phyloP scores from a whole-genome alignment of 176 grass and related monocot genomes.

The Stipa capillata region DNA sequence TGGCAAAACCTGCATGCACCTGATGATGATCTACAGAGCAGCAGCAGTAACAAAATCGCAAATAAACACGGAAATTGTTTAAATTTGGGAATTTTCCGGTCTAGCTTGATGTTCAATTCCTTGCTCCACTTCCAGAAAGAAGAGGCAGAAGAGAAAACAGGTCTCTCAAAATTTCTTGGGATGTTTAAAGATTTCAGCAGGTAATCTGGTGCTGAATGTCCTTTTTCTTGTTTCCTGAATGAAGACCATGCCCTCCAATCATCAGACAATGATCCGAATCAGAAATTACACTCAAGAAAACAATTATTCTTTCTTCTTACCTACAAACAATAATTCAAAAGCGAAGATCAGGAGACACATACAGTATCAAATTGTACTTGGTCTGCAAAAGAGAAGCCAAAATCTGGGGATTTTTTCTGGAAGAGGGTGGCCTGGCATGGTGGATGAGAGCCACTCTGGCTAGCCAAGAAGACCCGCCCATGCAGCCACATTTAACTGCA shows the following conservation, averaged over 20 bases:
- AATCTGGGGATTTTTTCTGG: neutral
- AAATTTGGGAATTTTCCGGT: too few species aligned
- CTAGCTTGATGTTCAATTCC: too few species aligned
- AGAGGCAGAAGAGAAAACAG: neutral
- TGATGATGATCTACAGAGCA: too few species aligned
- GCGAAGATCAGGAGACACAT: neutral
- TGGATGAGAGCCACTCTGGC: conserved; percentile 42
- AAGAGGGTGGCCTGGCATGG: conserved; percentile 45
- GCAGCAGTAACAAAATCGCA: neutral
- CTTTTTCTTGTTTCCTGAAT: neutral
- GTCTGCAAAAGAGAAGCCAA: neutral
- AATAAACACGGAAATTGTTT: neutral
- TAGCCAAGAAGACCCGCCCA: conserved; percentile 47
- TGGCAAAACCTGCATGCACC: conserved; percentile 13
- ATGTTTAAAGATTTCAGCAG: neutral
- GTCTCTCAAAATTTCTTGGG: too few species aligned
- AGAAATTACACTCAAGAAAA: neutral
- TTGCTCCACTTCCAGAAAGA: neutral
- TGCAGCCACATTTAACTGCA: conserved; percentile 25
- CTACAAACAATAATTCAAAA: neutral
- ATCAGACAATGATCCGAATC: neutral
- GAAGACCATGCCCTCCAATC: neutral
- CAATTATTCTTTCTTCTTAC: neutral
- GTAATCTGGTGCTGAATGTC: neutral
- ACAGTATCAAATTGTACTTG: neutral